phyloP scores from a whole-genome alignment of 257 asterid species.

The Cynanchum wilfordii region DNA sequence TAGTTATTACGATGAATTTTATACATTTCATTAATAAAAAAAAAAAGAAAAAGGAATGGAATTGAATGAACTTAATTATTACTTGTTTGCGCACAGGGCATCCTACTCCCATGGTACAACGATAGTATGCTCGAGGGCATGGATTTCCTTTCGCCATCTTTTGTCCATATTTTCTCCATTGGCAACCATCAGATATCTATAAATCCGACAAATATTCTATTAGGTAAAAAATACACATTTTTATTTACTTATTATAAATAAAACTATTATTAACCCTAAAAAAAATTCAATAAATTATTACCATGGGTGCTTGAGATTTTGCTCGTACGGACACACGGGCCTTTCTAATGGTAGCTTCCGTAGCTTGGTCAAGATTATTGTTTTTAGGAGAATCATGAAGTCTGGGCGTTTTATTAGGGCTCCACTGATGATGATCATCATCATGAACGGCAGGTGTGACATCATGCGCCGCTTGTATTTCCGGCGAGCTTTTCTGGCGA shows the following conservation, averaged over 20 bases:
- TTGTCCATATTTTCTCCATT: slow-evolving; percentile 47
- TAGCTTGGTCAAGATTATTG: slow-evolving; percentile 10
- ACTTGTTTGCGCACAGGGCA: slow-evolving; percentile 43
- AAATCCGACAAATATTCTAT: neutral
- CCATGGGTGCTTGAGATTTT: slow-evolving; percentile 35
- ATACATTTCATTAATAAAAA: neutral
- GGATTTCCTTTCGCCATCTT: slow-evolving; percentile 40
- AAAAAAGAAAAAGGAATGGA: neutral
- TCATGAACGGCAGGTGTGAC: too few relatives aligned
- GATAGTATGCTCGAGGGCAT: slow-evolving; percentile 39
- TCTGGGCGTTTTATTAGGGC: slow-evolving; percentile 15
- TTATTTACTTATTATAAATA: too few relatives aligned
- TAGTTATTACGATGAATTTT: neutral
- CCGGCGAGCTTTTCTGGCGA: neutral
- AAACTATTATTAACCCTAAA: too few relatives aligned
- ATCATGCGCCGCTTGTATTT: slow-evolving; percentile 8
- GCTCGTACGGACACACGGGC: slow-evolving; percentile 50
- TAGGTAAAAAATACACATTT: too few relatives aligned
- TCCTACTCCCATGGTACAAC: slow-evolving; percentile 33
- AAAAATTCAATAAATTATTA: neutral
- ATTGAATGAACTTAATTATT: neutral
- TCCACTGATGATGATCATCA: slow-evolving; percentile 16
- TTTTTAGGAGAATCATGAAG: slow-evolving; percentile 14
- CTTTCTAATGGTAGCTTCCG: slow-evolving; percentile 35
- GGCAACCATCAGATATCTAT: slow-evolving; percentile 34